Evolutionary conservation across 129 eudicot genomes (phyloP), one percentile per base, ranked within the genome.

Genomic region (Flaveria linearis): DNA sequence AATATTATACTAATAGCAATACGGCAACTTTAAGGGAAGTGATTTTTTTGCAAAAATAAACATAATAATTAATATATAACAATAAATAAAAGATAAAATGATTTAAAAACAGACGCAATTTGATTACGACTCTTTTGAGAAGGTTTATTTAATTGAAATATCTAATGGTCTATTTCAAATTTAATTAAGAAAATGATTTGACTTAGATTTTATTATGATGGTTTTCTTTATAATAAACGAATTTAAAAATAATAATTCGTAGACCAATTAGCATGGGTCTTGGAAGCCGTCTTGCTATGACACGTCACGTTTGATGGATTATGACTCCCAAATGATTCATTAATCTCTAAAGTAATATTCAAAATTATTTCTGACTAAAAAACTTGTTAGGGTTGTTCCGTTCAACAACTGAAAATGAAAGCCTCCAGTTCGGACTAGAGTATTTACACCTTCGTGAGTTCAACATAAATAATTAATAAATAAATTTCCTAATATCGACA

Each of bases 381-480:
- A 45, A 23, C 36, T 36, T 50, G 78, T 51, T 65, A 79, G n/a
- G 83, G 83, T 72, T 49, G 72, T n/a, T n/a, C 28, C 39, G 70
- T 72, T 62, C 20, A 64, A 64, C 66, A 73, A 42, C 20, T 28
- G 25, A 18, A 79, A 39, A 30, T 33, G 17, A 11, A 41, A 52
- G 58, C 17, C 56, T 64, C 28, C 67, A 41, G 46, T 16, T 22
- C 13, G 12, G 13, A 52, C 53, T 15, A 39, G 26, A 76, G 28
- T 53, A 41, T 67, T 23, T 55, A 36, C 74, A 53, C 75, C 68
- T 66, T 9, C 66, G 14, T 65, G 3, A 23, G 8, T 47, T 47
- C 9, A 15, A 15, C 17, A 68, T 20, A 45, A 15, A 11, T 18
- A 14, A 12, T 20, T 20, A 20, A 65, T 25, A 13, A 1, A 73